These are phyloP conservation scores for Leishmania turanica DNA, from an alignment of 208 protist genomes.

Conservation along the genomic window DNA sequence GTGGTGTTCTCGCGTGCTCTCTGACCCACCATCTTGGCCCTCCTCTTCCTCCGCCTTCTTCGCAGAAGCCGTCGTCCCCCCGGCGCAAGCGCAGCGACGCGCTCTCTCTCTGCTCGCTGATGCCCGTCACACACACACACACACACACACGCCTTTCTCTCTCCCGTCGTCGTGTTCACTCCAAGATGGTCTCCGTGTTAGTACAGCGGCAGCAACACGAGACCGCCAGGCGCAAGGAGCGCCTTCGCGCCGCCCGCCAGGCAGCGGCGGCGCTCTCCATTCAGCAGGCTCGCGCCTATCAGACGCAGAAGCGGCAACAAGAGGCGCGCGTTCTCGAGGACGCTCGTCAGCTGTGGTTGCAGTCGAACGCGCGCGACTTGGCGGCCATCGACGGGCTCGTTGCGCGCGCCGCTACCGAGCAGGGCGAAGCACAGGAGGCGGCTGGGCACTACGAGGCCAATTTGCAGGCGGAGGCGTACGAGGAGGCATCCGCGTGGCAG, in stretches of 20 bases:
- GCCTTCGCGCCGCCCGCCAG: slow-evolving; percentile 51
- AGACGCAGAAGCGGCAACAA: slow-evolving; percentile 51
- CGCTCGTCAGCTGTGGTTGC: slow-evolving; percentile 39
- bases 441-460: slow-evolving; percentile 16
- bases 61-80: no score
- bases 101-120: neutral
- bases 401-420: slow-evolving; percentile 19
- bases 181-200: slow-evolving; percentile 60
- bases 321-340: slow-evolving; percentile 28
- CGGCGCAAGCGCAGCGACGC: neutral
- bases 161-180: neutral
- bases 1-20: neutral
- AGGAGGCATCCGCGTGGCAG: slow-evolving; percentile 58
- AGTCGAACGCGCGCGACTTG: slow-evolving; percentile 29
- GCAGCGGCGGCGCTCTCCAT: slow-evolving; percentile 44
- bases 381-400: slow-evolving; percentile 37
- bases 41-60: neutral
- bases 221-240: slow-evolving; percentile 47
- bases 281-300: slow-evolving; percentile 51
- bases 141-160: neutral
- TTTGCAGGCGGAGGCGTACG: slow-evolving; percentile 32
- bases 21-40: neutral
- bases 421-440: slow-evolving; percentile 25
- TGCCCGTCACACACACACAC: neutral
- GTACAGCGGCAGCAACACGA: slow-evolving; percentile 58